Evolutionary conservation across 2,329 filamentous ascomycete genomes (phyloP).

Genomic region (Chrysoporthe puriensis): DNA sequence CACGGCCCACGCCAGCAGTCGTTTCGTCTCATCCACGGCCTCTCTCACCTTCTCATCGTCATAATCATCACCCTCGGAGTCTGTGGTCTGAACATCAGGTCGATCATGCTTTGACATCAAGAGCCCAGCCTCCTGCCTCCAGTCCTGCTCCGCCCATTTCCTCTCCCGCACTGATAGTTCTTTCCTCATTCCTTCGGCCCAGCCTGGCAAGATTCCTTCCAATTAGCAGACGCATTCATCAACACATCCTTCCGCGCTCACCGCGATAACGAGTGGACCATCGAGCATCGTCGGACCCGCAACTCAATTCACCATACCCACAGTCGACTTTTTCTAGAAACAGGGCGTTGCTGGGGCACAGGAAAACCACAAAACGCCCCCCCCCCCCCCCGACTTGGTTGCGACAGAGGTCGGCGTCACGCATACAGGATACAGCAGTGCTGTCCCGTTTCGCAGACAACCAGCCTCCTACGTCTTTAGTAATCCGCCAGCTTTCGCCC

Average conservation of each 20-base stretch:
- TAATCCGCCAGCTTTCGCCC: constrained; percentile 19
- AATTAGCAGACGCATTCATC: constrained; percentile 19
- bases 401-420: constrained; percentile 21
- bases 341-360: constrained; percentile 25
- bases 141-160: constrained; percentile 22
- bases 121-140: constrained; percentile 12
- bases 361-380: constrained; percentile 8
- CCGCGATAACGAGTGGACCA: constrained; percentile 18
- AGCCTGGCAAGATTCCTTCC: constrained; percentile 23
- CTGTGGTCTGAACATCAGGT: constrained; percentile 25
- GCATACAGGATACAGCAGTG: constrained; percentile 55
- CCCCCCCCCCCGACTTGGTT: constrained; percentile 3
- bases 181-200: constrained; percentile 21
- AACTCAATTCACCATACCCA: constrained; percentile 14
- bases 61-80: constrained; percentile 21
- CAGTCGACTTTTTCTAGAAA: constrained; percentile 21
- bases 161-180: constrained; percentile 17
- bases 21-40: constrained; percentile 27
- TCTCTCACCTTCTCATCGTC: constrained; percentile 18
- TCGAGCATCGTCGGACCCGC: not conserved
- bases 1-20: constrained; percentile 27
- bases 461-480: constrained; percentile 16
- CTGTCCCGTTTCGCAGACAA: constrained; percentile 45
- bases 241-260: constrained; percentile 23
- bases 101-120: constrained; percentile 29